Base-by-base conservation (phyloP, 495 filamentous ascomycete genomes). In the Gamarada debralockiae region DNA sequence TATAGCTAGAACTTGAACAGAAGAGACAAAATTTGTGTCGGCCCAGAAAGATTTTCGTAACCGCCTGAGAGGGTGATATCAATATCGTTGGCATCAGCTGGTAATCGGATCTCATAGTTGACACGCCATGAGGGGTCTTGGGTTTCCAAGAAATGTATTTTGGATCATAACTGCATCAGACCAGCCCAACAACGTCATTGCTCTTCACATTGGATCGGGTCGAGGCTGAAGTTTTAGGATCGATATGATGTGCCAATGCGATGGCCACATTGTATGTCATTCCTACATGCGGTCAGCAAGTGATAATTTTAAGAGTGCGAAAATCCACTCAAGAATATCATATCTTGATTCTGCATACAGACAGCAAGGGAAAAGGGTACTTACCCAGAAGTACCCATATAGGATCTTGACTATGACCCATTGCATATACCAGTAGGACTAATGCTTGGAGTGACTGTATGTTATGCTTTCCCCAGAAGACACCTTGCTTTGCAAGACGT, bases 11-110 rank as follows among this genome's bases (percentile, higher is more conserved):
- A 68, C 52, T 71, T 70, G 20, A 73, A 56, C 9, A 77, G 67
- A 17, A 77, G 67, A 46, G 70, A 73, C 15, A 73, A 73, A 70
- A 75, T 75, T 54, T 76, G 71, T 3, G 73, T 77, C 39, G 72
- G 73, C 14, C 66, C 64, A 10, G 56, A 20, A 0, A 57, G 10
- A n/a, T 54, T 43, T 8, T 69, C 63, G 0, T 68, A 59, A 8
- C 55, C 53, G 2, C 61, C 58, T 0, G 63, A 59, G 0, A 68
- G 69, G 3, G 70, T 63, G n/a, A 77, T 62, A 37, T 75, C 71
- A 5, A 67, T 61, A 48, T 77, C 72, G 49, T 75, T 68, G 9
- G 74, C 60, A 20, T 75, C 72, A 0, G 71, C 63, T 10, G 74
- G 73, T 33, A 73, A 64, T 22, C 66, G 65, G 15, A 75, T 72